phyloP scores from a whole-genome alignment of 257 asterid species.

The Solanum sparsipilum region DNA sequence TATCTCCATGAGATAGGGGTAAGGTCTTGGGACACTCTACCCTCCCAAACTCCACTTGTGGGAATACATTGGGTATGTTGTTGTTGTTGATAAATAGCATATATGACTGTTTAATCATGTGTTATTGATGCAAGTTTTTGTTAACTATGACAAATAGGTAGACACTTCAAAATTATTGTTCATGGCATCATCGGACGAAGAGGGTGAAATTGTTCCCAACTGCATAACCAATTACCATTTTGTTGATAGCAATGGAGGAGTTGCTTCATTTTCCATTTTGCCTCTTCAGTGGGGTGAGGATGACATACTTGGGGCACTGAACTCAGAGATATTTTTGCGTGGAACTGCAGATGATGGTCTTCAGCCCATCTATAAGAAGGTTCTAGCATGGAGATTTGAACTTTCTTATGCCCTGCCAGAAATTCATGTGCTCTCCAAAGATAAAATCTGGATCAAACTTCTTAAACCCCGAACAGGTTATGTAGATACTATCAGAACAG shows the following conservation, averaged over 20 bases:
- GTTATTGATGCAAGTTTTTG: not conserved
- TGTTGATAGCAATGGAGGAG: slow-evolving; percentile 17
- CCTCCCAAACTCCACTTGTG: not conserved
- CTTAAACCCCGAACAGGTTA: slow-evolving; percentile 39
- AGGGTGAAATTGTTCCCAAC: slow-evolving; percentile 47
- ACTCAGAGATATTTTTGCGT: slow-evolving; percentile 18
- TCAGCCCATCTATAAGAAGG: slow-evolving; percentile 29
- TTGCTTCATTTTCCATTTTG: slow-evolving; percentile 34
- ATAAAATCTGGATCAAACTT: slow-evolving; percentile 48
- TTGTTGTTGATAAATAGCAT: not conserved
- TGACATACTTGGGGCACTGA: not conserved
- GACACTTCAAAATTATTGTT: not conserved
- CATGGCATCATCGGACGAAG: slow-evolving; percentile 63
- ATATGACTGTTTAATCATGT: not conserved
- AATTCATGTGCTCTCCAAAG: slow-evolving; percentile 32
- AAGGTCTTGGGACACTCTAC: not conserved
- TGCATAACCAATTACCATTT: slow-evolving; percentile 31
- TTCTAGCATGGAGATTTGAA: slow-evolving; percentile 52
- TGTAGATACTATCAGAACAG: slow-evolving; percentile 21
- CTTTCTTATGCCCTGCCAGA: slow-evolving; percentile 40
- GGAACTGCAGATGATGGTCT: slow-evolving; percentile 37
- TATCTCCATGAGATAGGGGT: not conserved
- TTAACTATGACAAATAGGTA: not conserved
- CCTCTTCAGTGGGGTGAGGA: slow-evolving; percentile 37
- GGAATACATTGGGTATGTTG: not conserved